phyloP scores from a whole-genome alignment of 441 rosid species.

The Mallotus japonicus region DNA sequence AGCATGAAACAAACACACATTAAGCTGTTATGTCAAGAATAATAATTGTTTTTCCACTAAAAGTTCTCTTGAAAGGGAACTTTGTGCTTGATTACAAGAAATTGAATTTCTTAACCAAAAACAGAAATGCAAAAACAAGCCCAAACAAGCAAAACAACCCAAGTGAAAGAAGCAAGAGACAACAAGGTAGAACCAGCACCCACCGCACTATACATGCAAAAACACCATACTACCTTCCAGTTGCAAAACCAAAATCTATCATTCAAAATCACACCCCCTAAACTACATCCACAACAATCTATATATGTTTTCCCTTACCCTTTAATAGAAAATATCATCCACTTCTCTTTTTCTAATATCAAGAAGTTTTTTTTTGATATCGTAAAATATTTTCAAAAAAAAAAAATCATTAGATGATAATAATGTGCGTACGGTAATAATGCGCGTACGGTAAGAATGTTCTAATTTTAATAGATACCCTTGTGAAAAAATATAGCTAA shows the following conservation, averaged over 20 bases:
- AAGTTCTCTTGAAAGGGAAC: background rate
- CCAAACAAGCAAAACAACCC: conserved; percentile 19
- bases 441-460: no score
- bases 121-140: background rate
- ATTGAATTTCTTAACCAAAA: background rate
- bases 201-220: conserved; percentile 25
- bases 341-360: background rate
- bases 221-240: conserved; percentile 28
- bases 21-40: background rate
- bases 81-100: conserved; percentile 1
- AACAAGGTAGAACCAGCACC: conserved; percentile 14
- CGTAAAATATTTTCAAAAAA: no score
- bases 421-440: no score
- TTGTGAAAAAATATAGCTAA: no score
- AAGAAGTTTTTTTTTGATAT: background rate
- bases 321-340: background rate
- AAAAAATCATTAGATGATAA: no score
- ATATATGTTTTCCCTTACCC: background rate
- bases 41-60: background rate
- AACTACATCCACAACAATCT: background rate
- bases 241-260: background rate
- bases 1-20: background rate
- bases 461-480: no score
- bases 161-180: conserved; percentile 7
- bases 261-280: background rate